Evolutionary conservation across 2,329 filamentous ascomycete genomes (phyloP), one percentile per base, ranked within the genome.

Genomic region (Paracoccidioides brasiliensis): DNA sequence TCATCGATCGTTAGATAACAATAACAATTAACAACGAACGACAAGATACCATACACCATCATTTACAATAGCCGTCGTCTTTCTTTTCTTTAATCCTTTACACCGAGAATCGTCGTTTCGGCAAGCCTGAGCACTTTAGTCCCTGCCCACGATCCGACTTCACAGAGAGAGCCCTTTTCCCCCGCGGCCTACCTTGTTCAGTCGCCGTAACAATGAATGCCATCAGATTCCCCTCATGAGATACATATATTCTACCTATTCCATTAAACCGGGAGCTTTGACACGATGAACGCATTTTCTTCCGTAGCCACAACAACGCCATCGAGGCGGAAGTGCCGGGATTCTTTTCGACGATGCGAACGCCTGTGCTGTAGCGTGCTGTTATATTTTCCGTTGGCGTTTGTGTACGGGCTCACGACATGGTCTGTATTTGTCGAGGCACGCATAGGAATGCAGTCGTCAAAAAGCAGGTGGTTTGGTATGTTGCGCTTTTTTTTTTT

Each of bases 371-470:
- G 90, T 74, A 75, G 78, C 45, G 80, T 83, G 58, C 78, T 86
- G 54, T 87, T 82, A 32, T 95, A 90, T 70, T 88, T 95, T 62
- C 91, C 91, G n/a, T 78, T 97, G 15, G 76, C 76, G 33, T 95
- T 97, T 67, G 88, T 97, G 57, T 96, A 95, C 66, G 80, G 85
- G 55, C 71, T 96, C 62, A 91, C 89, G n/a, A 86, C 86, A 9
- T 98, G 93, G 93, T 90, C 89, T 2, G 81, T 86, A n/a, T 96
- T 86, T 79, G 90, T 95, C 7, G 80, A 90, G 63, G 79, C 86
- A 50, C 83, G 78, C 56, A 86, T 95, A 57, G 86, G 88, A 53
- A 76, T 79, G 33, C 74, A 72, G 53, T 74, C 77, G 22, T 72
- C 74, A 5, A 76, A 76, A 56, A 78, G 74, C 52, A 67, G 69